phyloP scores from a whole-genome alignment of 169 alveolate species.

The Cytauxzoon felis region DNA sequence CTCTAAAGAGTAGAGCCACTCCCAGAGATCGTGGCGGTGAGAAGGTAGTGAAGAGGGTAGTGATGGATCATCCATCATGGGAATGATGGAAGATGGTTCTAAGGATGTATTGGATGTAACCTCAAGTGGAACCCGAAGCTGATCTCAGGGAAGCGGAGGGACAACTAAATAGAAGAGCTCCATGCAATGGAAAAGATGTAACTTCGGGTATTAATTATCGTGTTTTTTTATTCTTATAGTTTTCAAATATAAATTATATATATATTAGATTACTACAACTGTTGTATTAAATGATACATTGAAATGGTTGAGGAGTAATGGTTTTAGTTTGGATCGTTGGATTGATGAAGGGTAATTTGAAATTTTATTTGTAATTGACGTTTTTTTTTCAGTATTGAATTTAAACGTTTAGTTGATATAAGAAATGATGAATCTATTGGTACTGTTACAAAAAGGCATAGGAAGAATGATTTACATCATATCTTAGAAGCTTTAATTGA shows the following conservation, averaged over 20 bases:
- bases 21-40: no score
- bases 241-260: no score
- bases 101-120: no score
- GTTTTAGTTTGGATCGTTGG: conserved; percentile 50
- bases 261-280: conserved; percentile 12
- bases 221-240: background rate
- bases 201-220: background rate
- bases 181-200: no score
- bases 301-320: conserved; percentile 43
- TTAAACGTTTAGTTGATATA: conserved; percentile 12
- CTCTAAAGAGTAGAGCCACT: no score
- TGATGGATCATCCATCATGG: no score
- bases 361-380: background rate
- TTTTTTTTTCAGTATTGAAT: conserved; percentile 11
- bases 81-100: no score
- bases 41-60: no score
- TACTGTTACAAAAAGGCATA: background rate
- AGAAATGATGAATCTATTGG: background rate
- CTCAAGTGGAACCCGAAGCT: no score
- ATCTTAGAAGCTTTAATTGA: conserved; percentile 49
- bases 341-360: conserved; percentile 48
- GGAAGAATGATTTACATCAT: conserved; percentile 43
- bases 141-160: no score
- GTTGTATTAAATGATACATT: conserved; percentile 23
- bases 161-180: no score